phyloP scores from a whole-genome alignment of 805 yeast species.

The Candida coquimbonensis region DNA sequence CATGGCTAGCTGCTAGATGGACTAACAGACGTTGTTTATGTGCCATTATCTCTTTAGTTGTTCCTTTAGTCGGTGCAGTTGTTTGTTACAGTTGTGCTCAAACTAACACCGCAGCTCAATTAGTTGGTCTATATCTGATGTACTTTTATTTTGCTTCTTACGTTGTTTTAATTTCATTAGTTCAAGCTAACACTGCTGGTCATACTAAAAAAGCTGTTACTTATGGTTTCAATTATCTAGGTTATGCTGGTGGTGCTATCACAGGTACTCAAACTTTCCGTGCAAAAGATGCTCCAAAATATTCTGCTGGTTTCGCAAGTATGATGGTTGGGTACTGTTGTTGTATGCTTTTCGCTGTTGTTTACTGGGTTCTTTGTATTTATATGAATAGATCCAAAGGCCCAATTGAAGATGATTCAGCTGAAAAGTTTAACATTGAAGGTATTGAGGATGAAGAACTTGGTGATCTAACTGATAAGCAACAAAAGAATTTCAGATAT shows the following conservation, averaged over 20 bases:
- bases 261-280: conserved; percentile 44
- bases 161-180: conserved; percentile 26
- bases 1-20: conserved; percentile 28
- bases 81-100: conserved; percentile 19
- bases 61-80: conserved; percentile 24
- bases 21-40: conserved; percentile 23
- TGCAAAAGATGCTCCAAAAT: conserved; percentile 34
- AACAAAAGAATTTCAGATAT: conserved; percentile 31
- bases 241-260: conserved; percentile 37
- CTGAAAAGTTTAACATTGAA: conserved; percentile 5
- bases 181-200: conserved; percentile 40
- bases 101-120: conserved; percentile 23
- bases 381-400: conserved; percentile 26
- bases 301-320: conserved; percentile 37
- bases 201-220: conserved; percentile 34
- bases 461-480: conserved; percentile 32
- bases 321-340: conserved; percentile 35
- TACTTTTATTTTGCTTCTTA: conserved; percentile 29
- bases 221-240: conserved; percentile 30
- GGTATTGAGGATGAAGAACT: conserved; percentile 29
- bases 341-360: conserved; percentile 30
- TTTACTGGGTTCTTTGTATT: conserved; percentile 27
- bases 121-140: conserved; percentile 25
- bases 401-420: conserved; percentile 12
- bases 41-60: conserved; percentile 21